These are phyloP conservation scores for Solanum tacnaense DNA, from an alignment of 257 asterid genomes.

Conservation along the genomic window DNA sequence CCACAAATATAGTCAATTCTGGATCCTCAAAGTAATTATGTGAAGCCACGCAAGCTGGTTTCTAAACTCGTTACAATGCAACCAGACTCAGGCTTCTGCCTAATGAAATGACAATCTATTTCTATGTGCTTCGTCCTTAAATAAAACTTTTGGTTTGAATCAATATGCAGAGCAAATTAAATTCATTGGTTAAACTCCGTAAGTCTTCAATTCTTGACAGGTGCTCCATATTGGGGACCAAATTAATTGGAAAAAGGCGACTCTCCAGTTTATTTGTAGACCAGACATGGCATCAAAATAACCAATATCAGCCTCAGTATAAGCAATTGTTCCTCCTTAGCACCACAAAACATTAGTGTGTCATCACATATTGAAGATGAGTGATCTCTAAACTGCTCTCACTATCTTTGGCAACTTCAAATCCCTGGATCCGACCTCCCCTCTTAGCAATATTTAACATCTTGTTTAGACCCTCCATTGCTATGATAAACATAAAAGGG, in stretches of 20 bases:
- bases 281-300: background rate
- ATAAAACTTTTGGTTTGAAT: background rate
- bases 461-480: background rate
- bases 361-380: background rate
- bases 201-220: background rate
- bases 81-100: background rate
- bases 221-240: background rate
- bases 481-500: background rate
- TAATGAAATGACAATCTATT: background rate
- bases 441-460: background rate
- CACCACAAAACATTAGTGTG: background rate
- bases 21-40: background rate
- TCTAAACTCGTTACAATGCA: background rate
- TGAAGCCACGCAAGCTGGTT: background rate
- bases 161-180: background rate
- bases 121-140: background rate
- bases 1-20: background rate
- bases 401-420: background rate
- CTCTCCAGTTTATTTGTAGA: background rate
- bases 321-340: background rate
- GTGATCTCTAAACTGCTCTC: background rate
- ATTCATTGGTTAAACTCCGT: background rate
- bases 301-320: background rate
- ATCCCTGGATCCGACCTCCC: background rate
- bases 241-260: background rate